Percentiles rank a stretch among this genome's conserved stretches.
Evolutionary conservation across 2,329 filamentous ascomycete genomes (phyloP).

Genomic region (Neonectria punicea): DNA sequence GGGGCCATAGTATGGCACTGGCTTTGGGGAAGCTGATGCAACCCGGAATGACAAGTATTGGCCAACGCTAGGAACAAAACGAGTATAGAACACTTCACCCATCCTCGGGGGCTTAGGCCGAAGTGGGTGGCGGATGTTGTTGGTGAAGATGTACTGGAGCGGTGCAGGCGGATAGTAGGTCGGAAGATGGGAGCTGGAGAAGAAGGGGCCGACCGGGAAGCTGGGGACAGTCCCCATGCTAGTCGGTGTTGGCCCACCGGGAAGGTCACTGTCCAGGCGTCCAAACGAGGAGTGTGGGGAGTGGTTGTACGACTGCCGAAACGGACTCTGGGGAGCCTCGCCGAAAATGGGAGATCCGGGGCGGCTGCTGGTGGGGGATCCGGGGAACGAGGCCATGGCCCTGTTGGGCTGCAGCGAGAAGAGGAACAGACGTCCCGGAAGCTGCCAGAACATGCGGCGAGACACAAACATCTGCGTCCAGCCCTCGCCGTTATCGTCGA

Average conservation of each 20-base stretch:
- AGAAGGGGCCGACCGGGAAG: slow-evolving; percentile 74
- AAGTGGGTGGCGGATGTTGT: slow-evolving; percentile 84
- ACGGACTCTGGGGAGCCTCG: slow-evolving; percentile 43
- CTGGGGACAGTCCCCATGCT: slow-evolving; percentile 47
- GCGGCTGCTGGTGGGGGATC: slow-evolving; percentile 63
- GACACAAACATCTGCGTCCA: slow-evolving; percentile 88
- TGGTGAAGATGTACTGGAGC: slow-evolving; percentile 81
- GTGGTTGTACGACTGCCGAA: slow-evolving; percentile 38
- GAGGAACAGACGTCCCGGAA: slow-evolving; percentile 86
- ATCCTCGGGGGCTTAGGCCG: slow-evolving; percentile 89
- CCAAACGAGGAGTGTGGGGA: slow-evolving; percentile 42
- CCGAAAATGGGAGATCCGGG: slow-evolving; percentile 61
- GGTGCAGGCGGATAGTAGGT: slow-evolving; percentile 91
- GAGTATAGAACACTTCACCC: slow-evolving; percentile 90
- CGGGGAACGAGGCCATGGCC: slow-evolving; percentile 52
- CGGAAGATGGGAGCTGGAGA: slow-evolving; percentile 84
- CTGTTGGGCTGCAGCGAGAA: slow-evolving; percentile 78
- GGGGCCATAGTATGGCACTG: slow-evolving; percentile 73
- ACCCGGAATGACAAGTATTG: slow-evolving; percentile 92
- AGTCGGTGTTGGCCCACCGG: slow-evolving; percentile 52
- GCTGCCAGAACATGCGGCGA: slow-evolving; percentile 88
- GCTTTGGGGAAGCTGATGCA: slow-evolving; percentile 73
- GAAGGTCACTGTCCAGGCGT: slow-evolving; percentile 50
- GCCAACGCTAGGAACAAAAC: slow-evolving; percentile 82
- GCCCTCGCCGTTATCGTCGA: slow-evolving; percentile 69